A percentile compares a stretch with the other conserved stretches of the same genome.
Evolutionary conservation across 441 rosid genomes (phyloP).

Genomic region (Adansonia madagascariensis): DNA sequence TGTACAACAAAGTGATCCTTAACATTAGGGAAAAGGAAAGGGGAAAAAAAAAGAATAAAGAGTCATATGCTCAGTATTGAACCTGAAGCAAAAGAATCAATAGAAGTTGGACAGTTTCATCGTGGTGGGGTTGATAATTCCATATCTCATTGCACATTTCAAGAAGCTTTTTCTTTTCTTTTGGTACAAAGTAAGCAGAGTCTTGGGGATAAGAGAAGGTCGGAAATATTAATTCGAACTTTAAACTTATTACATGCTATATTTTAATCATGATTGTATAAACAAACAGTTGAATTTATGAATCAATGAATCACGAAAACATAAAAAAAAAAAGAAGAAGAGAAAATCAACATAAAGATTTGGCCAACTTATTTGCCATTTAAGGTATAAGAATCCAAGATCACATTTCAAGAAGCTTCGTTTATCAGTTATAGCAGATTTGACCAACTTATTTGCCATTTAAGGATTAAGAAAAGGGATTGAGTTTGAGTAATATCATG

Average conservation of each 20-base stretch:
- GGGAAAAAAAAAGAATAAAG: slow-evolving; percentile 2
- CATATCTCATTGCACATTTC: slow-evolving; percentile 21
- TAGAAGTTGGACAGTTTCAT: slow-evolving; percentile 4
- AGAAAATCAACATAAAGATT: no score
- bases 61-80: not conserved
- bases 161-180: not conserved
- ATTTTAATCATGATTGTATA: no score
- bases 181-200: no score
- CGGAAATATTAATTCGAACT: no score
- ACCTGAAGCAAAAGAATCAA: slow-evolving; percentile 18
- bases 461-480: not conserved
- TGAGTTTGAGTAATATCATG: not conserved
- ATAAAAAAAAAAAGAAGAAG: no score
- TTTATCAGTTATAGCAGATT: slow-evolving; percentile 20
- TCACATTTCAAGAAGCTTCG: not conserved
- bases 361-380: no score
- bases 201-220: no score
- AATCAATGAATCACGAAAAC: no score
- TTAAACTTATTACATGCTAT: no score
- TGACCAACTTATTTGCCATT: not conserved
- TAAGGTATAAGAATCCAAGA: no score
- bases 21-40: slow-evolving; percentile 11
- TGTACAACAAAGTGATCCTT: slow-evolving; percentile 19
- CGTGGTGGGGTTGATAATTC: slow-evolving; percentile 5
- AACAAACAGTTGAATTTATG: no score